These are phyloP conservation scores for Pistacia atlantica DNA, from an alignment of 345 rosid species.

Conservation along the genomic window DNA sequence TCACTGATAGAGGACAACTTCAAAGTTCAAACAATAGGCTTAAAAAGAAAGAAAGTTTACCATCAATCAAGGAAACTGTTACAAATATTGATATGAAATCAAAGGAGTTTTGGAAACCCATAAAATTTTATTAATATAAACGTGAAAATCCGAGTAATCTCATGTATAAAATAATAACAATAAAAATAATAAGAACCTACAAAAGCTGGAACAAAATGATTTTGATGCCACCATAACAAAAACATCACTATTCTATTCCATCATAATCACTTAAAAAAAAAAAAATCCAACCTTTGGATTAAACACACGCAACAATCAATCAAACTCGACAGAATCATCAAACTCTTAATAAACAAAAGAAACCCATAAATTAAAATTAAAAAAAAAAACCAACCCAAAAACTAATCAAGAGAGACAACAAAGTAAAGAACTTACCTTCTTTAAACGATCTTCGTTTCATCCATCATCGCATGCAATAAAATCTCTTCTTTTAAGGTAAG, in stretches of 20 bases:
- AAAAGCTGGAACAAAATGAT: conserved; percentile 13
- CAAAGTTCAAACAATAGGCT: not conserved
- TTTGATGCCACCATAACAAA: conserved; percentile 1
- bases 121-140: no score
- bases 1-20: conserved; percentile 1
- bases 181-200: conserved; percentile 1
- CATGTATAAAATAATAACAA: not conserved
- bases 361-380: not conserved
- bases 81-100: no score
- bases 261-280: not conserved
- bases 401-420: not conserved
- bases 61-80: not conserved
- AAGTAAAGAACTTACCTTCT: conserved; percentile 16
- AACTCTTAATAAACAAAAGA: not conserved
- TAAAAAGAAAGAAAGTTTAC: not conserved
- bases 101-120: no score
- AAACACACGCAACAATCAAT: conserved; percentile 20
- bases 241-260: conserved; percentile 17
- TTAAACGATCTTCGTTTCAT: conserved; percentile 9
- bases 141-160: no score
- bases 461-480: conserved; percentile 6
- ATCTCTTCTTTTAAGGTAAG: not conserved
- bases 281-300: conserved; percentile 16
- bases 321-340: conserved; percentile 17
- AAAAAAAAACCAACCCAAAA: conserved; percentile 3